Evolutionary conservation across 306 rosid genomes (phyloP), one percentile per base, ranked within the genome.

Genomic region (Fagus crenata): DNA sequence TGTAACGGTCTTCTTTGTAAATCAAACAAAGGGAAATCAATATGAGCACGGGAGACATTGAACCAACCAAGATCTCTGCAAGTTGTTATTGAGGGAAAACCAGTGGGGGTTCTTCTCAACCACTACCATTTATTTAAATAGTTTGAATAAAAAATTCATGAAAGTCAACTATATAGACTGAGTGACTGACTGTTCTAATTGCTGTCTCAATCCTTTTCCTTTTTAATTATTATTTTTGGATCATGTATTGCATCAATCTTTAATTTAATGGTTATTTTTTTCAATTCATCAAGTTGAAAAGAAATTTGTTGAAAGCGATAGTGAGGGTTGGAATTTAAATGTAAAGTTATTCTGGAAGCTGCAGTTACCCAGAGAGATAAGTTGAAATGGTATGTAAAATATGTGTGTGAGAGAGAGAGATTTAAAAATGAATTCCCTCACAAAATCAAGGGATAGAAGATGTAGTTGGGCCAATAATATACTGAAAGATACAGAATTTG

Each of bases 131-230:
- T 39, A 33, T 64, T 56, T 6, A 8, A 54, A 33, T 76, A 53
- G 7, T 64, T 49, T 6, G 7, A 55, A 58, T 78, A 56, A n/a
- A 53, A 6, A 32, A 56, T 49, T 53, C 53, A 32, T 33, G 49
- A 28, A 81, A 79, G 88, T 86, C 90, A 78, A 85, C 85, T 59
- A 3, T 46, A 15, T 12, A 51, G 49, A 73, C 28, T 22, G 28
- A 22, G 28, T 22, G 28, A 22, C 28, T 22, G 28, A 22, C 28
- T 31, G 61, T 17, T 53, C 74, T 17, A 79, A 67, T 80, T 78
- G 83, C 35, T 83, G 69, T 42, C 40, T 22, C 59, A 37, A 17
- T 65, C 70, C 70, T 65, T 35, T 13, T 3, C 41, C 18, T 4
- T 1, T 61, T 56, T 3, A 9, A 8, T 32, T 4, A 0, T 61